These are phyloP conservation scores for Detonula confervacea DNA, from an alignment of 352 stramenopile genomes.

Conservation along the genomic window DNA sequence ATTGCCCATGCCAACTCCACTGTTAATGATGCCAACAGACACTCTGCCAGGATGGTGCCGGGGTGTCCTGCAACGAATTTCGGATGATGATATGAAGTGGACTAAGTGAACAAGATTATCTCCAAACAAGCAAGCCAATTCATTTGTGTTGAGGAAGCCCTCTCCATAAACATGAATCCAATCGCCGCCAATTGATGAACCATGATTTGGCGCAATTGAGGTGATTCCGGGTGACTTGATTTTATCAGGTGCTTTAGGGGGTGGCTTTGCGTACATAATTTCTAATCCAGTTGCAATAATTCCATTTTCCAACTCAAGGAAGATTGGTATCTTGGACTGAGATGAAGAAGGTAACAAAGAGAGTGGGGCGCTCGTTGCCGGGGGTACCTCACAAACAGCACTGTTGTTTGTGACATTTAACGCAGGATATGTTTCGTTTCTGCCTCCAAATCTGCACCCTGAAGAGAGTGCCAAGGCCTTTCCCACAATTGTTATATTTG, in stretches of 20 bases:
- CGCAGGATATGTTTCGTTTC: slow-evolving; percentile 36
- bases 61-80: slow-evolving; percentile 61
- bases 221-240: slow-evolving; percentile 44
- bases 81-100: slow-evolving; percentile 48
- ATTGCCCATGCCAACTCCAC: too few relatives aligned
- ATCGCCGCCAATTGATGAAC: slow-evolving; percentile 36
- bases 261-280: slow-evolving; percentile 36
- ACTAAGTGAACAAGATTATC: slow-evolving; percentile 19
- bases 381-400: slow-evolving; percentile 50
- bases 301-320: slow-evolving; percentile 59
- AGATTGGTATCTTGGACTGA: slow-evolving; percentile 39
- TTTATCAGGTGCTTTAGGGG: background rate
- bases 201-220: slow-evolving; percentile 44
- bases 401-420: slow-evolving; percentile 47
- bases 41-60: slow-evolving; percentile 48
- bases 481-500: slow-evolving; percentile 57
- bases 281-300: slow-evolving; percentile 53
- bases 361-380: slow-evolving; percentile 15
- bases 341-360: slow-evolving; percentile 24
- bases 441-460: slow-evolving; percentile 56
- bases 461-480: slow-evolving; percentile 38
- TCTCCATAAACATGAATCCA: slow-evolving; percentile 58
- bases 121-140: slow-evolving; percentile 60
- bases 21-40: slow-evolving; percentile 47
- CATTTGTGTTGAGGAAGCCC: slow-evolving; percentile 56